Conservation (phyloP, 192 early-diverging fungal species). For the Thoreauomyces humboldtii region DNA sequence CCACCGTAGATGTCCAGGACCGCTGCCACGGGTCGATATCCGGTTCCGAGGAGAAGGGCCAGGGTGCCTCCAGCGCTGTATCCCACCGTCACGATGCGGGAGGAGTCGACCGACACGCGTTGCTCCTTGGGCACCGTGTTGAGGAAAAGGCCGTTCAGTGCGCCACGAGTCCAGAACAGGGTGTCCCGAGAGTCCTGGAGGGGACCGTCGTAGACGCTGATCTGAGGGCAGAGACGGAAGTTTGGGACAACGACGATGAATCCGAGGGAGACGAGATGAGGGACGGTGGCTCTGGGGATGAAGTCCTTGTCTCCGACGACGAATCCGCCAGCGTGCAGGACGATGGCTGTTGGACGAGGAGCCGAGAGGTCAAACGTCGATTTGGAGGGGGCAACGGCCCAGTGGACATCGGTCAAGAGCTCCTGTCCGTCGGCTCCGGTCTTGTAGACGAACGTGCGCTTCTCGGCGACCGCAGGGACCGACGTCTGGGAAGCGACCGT, state of each 20-base stretch:
- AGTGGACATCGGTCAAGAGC: slow-evolving; percentile 7
- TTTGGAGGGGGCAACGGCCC: neutral
- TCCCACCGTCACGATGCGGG: neutral
- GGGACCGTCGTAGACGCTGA: slow-evolving; percentile 10
- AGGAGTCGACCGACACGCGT: neutral
- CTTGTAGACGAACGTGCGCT: slow-evolving; percentile 6
- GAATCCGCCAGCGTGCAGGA: slow-evolving; percentile 9
- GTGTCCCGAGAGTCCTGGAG: slow-evolving; percentile 7
- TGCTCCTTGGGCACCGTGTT: neutral
- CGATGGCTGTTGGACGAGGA: neutral
- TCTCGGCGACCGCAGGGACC: no score
- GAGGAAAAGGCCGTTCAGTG: neutral
- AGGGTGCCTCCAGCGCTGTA: slow-evolving; percentile 4
- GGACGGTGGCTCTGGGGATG: neutral
- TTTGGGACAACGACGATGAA: slow-evolving; percentile 18
- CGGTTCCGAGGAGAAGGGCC: slow-evolving; percentile 9
- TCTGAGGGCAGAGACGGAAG: slow-evolving; percentile 21
- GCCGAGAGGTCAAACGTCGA: no score
- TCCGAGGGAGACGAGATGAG: neutral
- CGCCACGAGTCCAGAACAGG: neutral
- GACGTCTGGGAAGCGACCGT: no score
- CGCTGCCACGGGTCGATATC: neutral
- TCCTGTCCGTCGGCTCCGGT: neutral
- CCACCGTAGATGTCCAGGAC: slow-evolving; percentile 13
- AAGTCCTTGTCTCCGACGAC: slow-evolving; percentile 13